Evolutionary conservation across 179 eudicot genomes (phyloP), one percentile per base, ranked within the genome.

Genomic region (Pouteria campechiana): DNA sequence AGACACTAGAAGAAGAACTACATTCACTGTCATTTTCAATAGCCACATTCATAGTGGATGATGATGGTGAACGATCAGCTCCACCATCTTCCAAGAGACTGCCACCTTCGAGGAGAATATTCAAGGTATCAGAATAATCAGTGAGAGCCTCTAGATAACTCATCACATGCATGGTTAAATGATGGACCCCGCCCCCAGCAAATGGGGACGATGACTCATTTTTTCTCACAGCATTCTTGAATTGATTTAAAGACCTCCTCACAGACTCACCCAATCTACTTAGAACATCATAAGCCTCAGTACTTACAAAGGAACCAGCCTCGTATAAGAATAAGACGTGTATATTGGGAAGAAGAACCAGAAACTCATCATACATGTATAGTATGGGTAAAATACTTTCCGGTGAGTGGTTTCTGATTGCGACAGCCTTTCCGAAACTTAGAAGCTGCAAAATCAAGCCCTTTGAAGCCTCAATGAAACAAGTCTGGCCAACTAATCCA

Each of bases 391-490:
- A 92, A 43, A 92, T 38, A 57, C 80, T 92, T 75, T 92, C 99
- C 0, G 90, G 65, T 2, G 99, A 79, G 45, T 94, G 61, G 38
- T 58, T 73, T 29, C 83, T 84, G 48, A 82, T 75, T 0, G 84
- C 94, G 19, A 87, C 81, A 0, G 96, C 96, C 58, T 87, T 92
- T 0, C 94, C 99, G 3, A 92, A 92, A 58, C 73, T 83, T 73
- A 92, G 44, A 32, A 87, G 25, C 67, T 87, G 94, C 72, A 83
- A 50, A 20, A 92, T 83, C 31, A 85, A 79, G 21, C 81, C 81
- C 28, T 77, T 86, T 0, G 81, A 66, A 0, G 87, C 68, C 68
- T 90, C 98, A 3, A 82, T 54, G 39, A 90, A 90, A 53, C 93
- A 81, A 47, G 74, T 76, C 69, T 86, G 90, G 34, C 62, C 74